These are phyloP conservation scores for Monosporascus sp. DNA, from an alignment of 2,329 filamentous ascomycete genomes.

Conservation along the genomic window DNA sequence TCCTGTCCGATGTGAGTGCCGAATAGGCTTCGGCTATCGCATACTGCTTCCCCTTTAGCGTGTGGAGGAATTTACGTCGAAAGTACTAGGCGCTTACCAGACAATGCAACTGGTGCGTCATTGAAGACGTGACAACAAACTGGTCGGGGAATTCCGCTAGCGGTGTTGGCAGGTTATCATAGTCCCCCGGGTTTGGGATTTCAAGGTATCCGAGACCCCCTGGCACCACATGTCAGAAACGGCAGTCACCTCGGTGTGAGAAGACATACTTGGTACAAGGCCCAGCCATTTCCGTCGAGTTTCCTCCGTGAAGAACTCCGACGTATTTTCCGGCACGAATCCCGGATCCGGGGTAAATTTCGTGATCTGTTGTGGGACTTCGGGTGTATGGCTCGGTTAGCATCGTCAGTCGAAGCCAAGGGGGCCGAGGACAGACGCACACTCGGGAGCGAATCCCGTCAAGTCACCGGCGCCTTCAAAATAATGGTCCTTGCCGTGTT, in stretches of 20 bases:
- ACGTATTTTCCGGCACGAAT: conserved; percentile 34
- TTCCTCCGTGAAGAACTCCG: conserved; percentile 33
- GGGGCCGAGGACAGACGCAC: conserved; percentile 16
- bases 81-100: conserved; percentile 21
- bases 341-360: conserved; percentile 31
- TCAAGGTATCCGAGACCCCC: conserved; percentile 36
- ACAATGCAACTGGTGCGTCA: conserved; percentile 42
- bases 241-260: neutral
- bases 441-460: conserved; percentile 34
- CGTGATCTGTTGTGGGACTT: conserved; percentile 35
- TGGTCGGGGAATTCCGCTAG: conserved; percentile 27
- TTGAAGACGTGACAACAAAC: conserved; percentile 36
- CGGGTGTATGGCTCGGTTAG: neutral
- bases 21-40: conserved; percentile 34
- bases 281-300: conserved; percentile 31
- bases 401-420: neutral
- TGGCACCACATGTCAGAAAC: conserved; percentile 4
- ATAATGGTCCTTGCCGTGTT: conserved; percentile 11
- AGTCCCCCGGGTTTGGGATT: conserved; percentile 27
- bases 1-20: conserved; percentile 23
- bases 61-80: neutral
- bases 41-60: conserved; percentile 15
- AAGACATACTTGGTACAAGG: conserved; percentile 32
- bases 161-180: conserved; percentile 32
- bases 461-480: conserved; percentile 33